Evolutionary conservation across 345 rosid species (phyloP), one percentile per base, ranked within the genome.

Genomic region (Ailanthus altissimus): DNA sequence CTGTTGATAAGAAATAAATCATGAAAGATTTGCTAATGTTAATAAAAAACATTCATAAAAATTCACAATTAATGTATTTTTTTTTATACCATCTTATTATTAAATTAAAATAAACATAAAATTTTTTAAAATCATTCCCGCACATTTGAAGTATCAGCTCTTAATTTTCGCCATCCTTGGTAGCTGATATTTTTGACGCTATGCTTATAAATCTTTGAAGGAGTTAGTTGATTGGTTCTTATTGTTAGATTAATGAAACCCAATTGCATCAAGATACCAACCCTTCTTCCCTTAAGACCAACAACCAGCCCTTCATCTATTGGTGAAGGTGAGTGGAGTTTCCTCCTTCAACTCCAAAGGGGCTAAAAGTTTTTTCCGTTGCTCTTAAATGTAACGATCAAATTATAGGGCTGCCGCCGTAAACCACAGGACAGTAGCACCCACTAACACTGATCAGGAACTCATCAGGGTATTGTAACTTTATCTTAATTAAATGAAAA

Each of bases 401-500:
- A 59, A 91, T 90, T 82, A 92, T 92, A 0, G 89, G 89, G 70
- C 83, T 83, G 50, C 91, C 92, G 0, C 94, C 83, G 8, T 85
- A 43, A 64, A 88, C 90, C 58, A 92, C 84, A 0, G 92, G 87
- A 65, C 86, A 82, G 78, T 82, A 88, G 79, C 90, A 77, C 11
- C 95, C 97, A 53, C 85, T 93, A 57, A 88, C 85, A 51, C 89
- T 81, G 51, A 81, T 76, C 80, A 91, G 74, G 68, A 71, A 86
- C 83, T 94, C 98, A 5, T 91, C 93, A 26, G 97, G 97, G 63
- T 74, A 93, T 61, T 89, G 89, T 60, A 94, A 84, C 85, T 91
- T 90, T 40, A 90, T 86, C 97, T 91, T 86, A 51, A 59, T 56
- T 25, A 38, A 63, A n/a, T 47, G 2, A 62, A 74, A 25, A 7